Evolutionary conservation across 257 asterid species (phyloP), one percentile per base, ranked within the genome.

Genomic region (Solanum sitiens): DNA sequence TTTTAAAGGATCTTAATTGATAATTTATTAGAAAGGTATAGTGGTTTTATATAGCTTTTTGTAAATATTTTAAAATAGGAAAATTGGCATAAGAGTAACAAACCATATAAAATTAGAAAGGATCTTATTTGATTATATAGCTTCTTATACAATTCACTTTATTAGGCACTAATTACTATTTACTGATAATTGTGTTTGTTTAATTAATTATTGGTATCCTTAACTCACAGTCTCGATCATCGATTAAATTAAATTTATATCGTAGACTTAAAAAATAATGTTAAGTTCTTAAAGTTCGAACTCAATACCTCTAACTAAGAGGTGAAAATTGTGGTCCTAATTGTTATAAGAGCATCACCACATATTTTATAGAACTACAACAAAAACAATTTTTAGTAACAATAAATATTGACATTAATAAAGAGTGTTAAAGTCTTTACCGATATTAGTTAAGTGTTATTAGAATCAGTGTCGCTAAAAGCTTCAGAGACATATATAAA

Each of bases 221-320:
- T 3, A 13, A 15, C 12, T 15, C 11, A 71, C 3, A 15, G 7
- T 15, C 6, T 68, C 21, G 5, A 6, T 68, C 16, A 27, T 2
- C 5, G 3, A 68, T 4, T 6, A 68, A 13, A 11, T 3, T 2
- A 6, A 7, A 68, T 3, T 68, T 3, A 1, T 1, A 0, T 30
- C 1, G 0, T 14, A 30, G 1, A 68, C 0, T 5, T 27, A 6
- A n/a, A n/a, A n/a, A n/a, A n/a, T n/a, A n/a, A n/a, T n/a, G n/a
- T n/a, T 56, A 18, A 56, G 1, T 70, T 70, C 6, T 0, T 6
- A 32, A 70, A 70, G 2, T 9, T 16, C 4, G 14, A 71, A 33
- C 42, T 71, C 13, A 11, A 8, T 16, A 71, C 2, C 3, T 33
- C 14, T 68, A 2, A 68, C 6, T 27, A 68, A 30, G 7, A 70